Evolutionary conservation across 129 eudicot genomes (phyloP), one percentile per base, ranked within the genome.

Genomic region (Lactuca saligna): DNA sequence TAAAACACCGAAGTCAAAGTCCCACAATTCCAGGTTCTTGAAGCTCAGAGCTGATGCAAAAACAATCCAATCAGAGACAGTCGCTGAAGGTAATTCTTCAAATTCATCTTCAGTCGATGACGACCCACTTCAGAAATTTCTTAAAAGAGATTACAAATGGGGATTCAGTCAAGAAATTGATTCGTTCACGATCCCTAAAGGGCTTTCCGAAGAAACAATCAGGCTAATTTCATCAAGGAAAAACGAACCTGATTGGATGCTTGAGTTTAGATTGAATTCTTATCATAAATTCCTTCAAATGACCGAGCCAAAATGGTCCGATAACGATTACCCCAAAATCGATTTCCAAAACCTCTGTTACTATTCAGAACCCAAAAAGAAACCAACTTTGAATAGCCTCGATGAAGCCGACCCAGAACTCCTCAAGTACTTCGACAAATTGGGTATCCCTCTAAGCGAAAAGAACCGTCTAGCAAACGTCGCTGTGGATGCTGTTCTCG

Each of bases 361-460:
- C 72, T 94, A 94, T 66, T 94, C 99, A 0, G 99, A 84, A 33
- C 99, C 99, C 6, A 89, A 87, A 80, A 80, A 85, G 93, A 94
- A 94, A 56, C 97, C 97, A 0, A 82, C 95, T 75, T 73, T 89
- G 65, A 85, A 89, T 63, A 89, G 95, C 65, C 84, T 89, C 35
- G 97, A 89, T 68, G 99, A 94, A 79, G 99, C 95, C 74, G 91
- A 94, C 60, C 99, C 99, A 38, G 97, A 94, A 75, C 91, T 94
- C 41, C 54, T 94, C 16, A 89, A 62, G 88, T 94, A 94, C 51
- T 89, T 87, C 56, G 99, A 94, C 53, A 87, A 83, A 49, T 50
- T 94, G 63, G 99, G 97, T 63, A 58, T 89, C 10, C 79, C 97
- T 5, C 61, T 94, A 35, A 89, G 81, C 53, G 96, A 94, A 60